Base-by-base conservation (phyloP, 169 alveolate genomes). In the Cryptosporidium sp. region DNA sequence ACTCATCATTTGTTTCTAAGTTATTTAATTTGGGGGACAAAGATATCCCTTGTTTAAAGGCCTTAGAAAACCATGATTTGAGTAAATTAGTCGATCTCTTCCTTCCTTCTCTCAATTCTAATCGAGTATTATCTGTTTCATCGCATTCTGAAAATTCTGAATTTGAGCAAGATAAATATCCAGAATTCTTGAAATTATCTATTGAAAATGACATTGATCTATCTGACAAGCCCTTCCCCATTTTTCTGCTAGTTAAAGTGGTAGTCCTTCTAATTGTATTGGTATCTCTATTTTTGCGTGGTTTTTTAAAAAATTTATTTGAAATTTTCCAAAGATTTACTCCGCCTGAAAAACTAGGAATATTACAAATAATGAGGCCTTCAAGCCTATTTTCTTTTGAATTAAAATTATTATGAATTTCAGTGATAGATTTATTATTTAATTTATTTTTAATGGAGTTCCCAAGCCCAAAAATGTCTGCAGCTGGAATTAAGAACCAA, bases 271-370 rank as follows among this genome's bases (percentile, higher is more conserved):
- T 80, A 29, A 62, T 37, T 14, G 12, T 18, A 42, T 23, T 12
- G 7, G 45, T 1, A 12, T 33, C 65, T 80, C 37, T 80, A 12
- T 23, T 42, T 62, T 80, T 31, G 8, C 5, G 48, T 21, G 37
- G 62, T 73, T 31, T 87, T 72, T 73, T 91, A 85, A 45, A 69
- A 60, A 21, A 48, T 23, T 52, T 61, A 12, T 75, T 65, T n/a
- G 91, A 75, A 6, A 91, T 86, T 48, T 85, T 80, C 95, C 93
- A 91, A 51, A 87, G 73, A 33, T 86, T 85, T 26, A 71, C 60
- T 10, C 93, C 94, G n/a, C 96, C 96, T 23, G 94, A 80, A 73
- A 94, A 93, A 53, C 93, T 85, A 39, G 95, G 95, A 45, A 94
- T 92, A 87, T 94, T 94, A 58, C 93, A 86, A 45, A 94, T 62